Percentiles rank a stretch among this genome's conserved stretches.
Conservation (phyloP, 176 grass and related monocot genomes). For the Zea luxurians region DNA sequence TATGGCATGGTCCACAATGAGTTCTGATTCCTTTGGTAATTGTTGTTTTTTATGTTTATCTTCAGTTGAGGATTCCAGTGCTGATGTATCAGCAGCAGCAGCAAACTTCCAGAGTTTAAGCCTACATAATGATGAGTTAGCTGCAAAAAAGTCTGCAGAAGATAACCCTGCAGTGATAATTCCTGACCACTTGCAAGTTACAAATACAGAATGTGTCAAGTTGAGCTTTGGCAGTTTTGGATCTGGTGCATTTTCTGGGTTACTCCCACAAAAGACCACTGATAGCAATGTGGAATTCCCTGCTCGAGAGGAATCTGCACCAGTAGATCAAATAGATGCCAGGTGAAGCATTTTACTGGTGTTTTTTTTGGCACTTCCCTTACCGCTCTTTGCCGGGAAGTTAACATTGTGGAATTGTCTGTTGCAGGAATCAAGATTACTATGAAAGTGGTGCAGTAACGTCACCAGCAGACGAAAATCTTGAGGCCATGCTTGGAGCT, state of each 20-base stretch:
- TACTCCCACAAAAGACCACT: slow-evolving; percentile 60
- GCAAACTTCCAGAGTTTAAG: slow-evolving; percentile 71
- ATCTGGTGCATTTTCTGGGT: slow-evolving; percentile 93
- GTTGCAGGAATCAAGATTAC: slow-evolving; percentile 75
- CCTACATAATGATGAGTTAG: slow-evolving; percentile 66
- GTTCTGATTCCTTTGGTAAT: slow-evolving; percentile 14
- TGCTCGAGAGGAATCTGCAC: slow-evolving; percentile 51
- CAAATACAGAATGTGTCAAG: slow-evolving; percentile 73
- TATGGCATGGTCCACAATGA: neutral
- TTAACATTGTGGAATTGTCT: slow-evolving; percentile 14
- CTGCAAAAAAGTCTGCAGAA: slow-evolving; percentile 43
- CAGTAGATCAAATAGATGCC: slow-evolving; percentile 59
- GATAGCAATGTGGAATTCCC: slow-evolving; percentile 52
- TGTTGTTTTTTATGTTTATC: slow-evolving; percentile 4
- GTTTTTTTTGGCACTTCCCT: neutral
- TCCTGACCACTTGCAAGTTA: slow-evolving; percentile 90
- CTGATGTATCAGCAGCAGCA: slow-evolving; percentile 51
- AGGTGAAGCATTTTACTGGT: slow-evolving; percentile 47
- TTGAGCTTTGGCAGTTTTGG: slow-evolving; percentile 96
- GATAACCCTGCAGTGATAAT: slow-evolving; percentile 97
- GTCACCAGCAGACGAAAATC: slow-evolving; percentile 46
- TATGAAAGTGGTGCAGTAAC: slow-evolving; percentile 54
- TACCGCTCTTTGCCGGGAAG: neutral
- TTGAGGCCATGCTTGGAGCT: slow-evolving; percentile 51
- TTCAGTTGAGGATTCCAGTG: slow-evolving; percentile 63